Evolutionary conservation across 1,284 basidiomycete species (phyloP), one percentile per base, ranked within the genome.

Genomic region (Papiliotrema terrestris): DNA sequence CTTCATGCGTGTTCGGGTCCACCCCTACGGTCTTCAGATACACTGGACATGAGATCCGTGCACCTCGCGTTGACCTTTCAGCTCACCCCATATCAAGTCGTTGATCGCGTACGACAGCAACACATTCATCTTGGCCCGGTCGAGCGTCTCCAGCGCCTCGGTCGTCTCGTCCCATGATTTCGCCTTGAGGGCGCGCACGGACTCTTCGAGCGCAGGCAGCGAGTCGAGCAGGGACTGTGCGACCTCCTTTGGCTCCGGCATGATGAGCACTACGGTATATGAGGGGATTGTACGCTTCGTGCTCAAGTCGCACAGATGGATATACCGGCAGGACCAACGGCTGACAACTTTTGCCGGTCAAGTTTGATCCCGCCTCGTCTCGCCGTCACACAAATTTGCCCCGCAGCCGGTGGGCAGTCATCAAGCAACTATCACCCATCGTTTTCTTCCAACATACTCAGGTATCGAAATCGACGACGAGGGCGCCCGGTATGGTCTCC

Each of bases 1-100:
- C 75, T 8, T 68, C 68, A 60, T 77, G 75, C 11, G 46, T 56
- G 5, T 62, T 66, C 15, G 75, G 73, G 47, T 75, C 65, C 36
- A 74, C 49, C 1, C 75, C 75, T 38, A 69, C 68, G 20, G 67
- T 61, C 50, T 69, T 68, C 46, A 77, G 62, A 48, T 75, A 77
- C 26, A 75, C 75, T 77, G 32, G 3, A 5, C 29, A 32, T 32
- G 29, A 32, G 29, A 5, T 32, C 29, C n/a, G n/a, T n/a, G n/a
- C n/a, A n/a, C n/a, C n/a, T n/a, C n/a, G n/a, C n/a, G n/a, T n/a
- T n/a, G n/a, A n/a, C n/a, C n/a, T n/a, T n/a, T n/a, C n/a, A n/a
- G n/a, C n/a, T 62, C 56, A 74, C 73, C 58, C 73, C 73, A 75
- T 42, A 74, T 63, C 25, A 75, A 56, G 58, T 75, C 70, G 56